These are phyloP conservation scores for Sarocladium strictum DNA, from an alignment of 2,329 filamentous ascomycete genomes.

Conservation along the genomic window DNA sequence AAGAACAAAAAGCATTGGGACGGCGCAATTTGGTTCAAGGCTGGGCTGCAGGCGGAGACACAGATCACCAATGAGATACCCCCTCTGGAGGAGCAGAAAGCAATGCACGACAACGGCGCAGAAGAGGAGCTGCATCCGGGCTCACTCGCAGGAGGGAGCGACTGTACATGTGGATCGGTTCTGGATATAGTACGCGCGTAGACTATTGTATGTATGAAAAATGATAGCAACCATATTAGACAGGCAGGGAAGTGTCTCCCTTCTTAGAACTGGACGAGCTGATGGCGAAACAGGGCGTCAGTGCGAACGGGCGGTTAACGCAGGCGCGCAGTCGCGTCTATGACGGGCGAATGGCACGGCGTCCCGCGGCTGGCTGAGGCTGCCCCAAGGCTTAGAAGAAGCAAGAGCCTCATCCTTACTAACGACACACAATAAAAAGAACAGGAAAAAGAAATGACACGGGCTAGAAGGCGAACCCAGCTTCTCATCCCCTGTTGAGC, in stretches of 20 bases:
- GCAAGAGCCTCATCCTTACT: background rate
- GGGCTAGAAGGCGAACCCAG: background rate
- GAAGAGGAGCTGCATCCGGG: background rate
- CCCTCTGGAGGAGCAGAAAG: background rate
- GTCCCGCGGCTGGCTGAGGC: background rate
- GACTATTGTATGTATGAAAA: background rate
- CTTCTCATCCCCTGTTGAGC: background rate
- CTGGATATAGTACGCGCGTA: background rate
- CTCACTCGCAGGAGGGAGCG: background rate
- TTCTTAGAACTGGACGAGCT: too few relatives aligned
- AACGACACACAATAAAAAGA: background rate
- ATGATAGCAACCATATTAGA: background rate
- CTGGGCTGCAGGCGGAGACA: background rate
- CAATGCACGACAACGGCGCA: background rate
- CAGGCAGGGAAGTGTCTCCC: background rate
- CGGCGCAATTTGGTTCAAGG: background rate
- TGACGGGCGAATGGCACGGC: background rate
- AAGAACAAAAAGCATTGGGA: conserved; percentile 2
- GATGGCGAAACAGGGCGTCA: background rate
- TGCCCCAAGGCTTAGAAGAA: background rate
- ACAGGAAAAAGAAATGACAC: background rate
- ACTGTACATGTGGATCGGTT: background rate
- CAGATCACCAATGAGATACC: background rate
- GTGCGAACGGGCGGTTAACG: background rate
- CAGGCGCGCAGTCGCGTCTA: background rate